Conservation (phyloP, 345 rosid genomes). For the Gossypium anomalum region DNA sequence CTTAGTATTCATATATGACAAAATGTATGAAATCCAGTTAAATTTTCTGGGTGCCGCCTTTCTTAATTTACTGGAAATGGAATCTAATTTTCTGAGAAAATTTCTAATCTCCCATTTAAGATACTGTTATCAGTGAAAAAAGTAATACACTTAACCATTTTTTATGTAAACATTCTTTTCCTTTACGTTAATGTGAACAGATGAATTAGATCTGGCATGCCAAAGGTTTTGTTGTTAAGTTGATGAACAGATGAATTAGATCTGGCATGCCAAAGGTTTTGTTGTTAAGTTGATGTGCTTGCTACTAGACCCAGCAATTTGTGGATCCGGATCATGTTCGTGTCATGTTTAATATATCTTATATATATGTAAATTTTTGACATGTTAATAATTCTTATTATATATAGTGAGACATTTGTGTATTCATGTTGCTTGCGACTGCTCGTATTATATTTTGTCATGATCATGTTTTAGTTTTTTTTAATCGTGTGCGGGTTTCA, state of each 20-base stretch:
- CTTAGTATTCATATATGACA: neutral
- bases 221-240: neutral
- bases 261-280: neutral
- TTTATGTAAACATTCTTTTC: neutral
- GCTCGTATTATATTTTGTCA: too few species aligned
- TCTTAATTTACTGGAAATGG: neutral
- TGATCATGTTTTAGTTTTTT: too few species aligned
- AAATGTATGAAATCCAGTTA: neutral
- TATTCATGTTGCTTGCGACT: too few species aligned
- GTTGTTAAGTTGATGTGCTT: neutral
- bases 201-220: neutral
- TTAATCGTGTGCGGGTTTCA: too few species aligned
- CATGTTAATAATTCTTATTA: neutral
- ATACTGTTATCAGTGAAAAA: neutral
- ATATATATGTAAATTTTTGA: neutral
- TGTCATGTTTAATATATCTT: neutral
- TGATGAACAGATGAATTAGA: neutral
- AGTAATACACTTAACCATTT: neutral
- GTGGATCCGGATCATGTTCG: neutral
- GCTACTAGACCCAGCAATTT: neutral
- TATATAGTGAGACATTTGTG: neutral
- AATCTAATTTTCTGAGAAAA: neutral
- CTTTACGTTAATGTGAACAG: neutral
- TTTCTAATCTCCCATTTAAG: neutral
- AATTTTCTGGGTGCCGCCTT: neutral